Percentiles rank a stretch among this genome's conserved stretches.
phyloP scores from a whole-genome alignment of 73 alveolate species.

The Durusdinium trenchii region DNA sequence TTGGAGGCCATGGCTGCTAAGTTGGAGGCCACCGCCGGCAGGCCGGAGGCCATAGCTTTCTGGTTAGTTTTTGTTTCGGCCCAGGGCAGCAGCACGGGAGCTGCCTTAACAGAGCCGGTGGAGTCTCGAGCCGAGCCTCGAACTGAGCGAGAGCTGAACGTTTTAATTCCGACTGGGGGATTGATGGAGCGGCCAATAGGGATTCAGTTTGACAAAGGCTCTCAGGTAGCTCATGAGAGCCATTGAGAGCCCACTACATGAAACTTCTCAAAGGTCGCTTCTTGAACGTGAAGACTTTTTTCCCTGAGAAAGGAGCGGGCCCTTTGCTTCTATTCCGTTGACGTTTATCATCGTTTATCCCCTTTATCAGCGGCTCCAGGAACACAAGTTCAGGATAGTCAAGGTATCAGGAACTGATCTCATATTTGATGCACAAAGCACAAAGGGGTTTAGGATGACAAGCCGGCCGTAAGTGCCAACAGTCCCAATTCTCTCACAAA shows the following conservation, averaged over 20 bases:
- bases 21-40: not conserved
- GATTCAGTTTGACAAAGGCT: not conserved
- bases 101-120: not conserved
- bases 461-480: too few species aligned
- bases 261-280: not conserved
- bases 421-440: too few species aligned
- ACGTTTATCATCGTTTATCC: too few species aligned
- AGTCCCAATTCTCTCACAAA: too few species aligned
- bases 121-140: not conserved
- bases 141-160: not conserved
- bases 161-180: not conserved
- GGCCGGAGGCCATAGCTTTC: not conserved
- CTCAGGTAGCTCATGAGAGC: not conserved
- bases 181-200: not conserved
- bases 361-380: too few species aligned
- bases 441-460: too few species aligned
- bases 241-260: not conserved
- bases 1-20: not conserved
- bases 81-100: slow-evolving; percentile 47
- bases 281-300: not conserved
- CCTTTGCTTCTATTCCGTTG: too few species aligned
- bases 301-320: not conserved
- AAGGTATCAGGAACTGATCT: too few species aligned
- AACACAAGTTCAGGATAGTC: too few species aligned
- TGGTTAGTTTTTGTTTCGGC: not conserved